Percentiles rank a stretch among this genome's conserved stretches.
These are phyloP conservation scores for Monosporozyma siamensis DNA, from an alignment of 805 yeast genomes.

Conservation along the genomic window DNA sequence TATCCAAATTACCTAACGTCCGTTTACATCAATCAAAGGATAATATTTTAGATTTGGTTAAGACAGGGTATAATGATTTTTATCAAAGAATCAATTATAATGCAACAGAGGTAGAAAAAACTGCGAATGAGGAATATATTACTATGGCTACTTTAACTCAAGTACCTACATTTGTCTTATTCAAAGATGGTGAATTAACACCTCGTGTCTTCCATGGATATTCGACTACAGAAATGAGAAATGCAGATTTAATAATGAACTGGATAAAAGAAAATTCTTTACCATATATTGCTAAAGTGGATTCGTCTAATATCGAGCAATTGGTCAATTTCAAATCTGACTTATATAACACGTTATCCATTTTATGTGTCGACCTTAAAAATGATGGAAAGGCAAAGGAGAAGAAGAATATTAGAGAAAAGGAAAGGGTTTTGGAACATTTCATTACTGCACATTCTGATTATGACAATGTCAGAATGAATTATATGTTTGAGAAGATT, in stretches of 20 bases:
- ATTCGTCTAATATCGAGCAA: slow-evolving; percentile 25
- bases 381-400: not conserved
- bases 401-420: slow-evolving; percentile 15
- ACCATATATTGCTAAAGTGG: slow-evolving; percentile 48
- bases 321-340: slow-evolving; percentile 14
- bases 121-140: slow-evolving; percentile 39
- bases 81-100: slow-evolving; percentile 39
- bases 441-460: slow-evolving; percentile 36
- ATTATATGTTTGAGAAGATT: slow-evolving; percentile 32
- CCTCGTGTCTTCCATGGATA: slow-evolving; percentile 50
- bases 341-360: slow-evolving; percentile 14
- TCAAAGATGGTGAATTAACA: slow-evolving; percentile 47
- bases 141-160: slow-evolving; percentile 46
- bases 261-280: slow-evolving; percentile 42
- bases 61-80: slow-evolving; percentile 27
- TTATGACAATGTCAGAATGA: slow-evolving; percentile 37
- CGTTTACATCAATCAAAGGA: slow-evolving; percentile 46
- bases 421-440: slow-evolving; percentile 18
- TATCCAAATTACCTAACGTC: slow-evolving; percentile 50
- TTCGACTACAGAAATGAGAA: slow-evolving; percentile 56
- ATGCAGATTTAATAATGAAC: slow-evolving; percentile 36
- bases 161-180: slow-evolving; percentile 51
- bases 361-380: slow-evolving; percentile 6
- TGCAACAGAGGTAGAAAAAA: slow-evolving; percentile 24
- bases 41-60: slow-evolving; percentile 36